Conservation (phyloP, 1,139 yeast species). For the Torulaspora globosa region DNA sequence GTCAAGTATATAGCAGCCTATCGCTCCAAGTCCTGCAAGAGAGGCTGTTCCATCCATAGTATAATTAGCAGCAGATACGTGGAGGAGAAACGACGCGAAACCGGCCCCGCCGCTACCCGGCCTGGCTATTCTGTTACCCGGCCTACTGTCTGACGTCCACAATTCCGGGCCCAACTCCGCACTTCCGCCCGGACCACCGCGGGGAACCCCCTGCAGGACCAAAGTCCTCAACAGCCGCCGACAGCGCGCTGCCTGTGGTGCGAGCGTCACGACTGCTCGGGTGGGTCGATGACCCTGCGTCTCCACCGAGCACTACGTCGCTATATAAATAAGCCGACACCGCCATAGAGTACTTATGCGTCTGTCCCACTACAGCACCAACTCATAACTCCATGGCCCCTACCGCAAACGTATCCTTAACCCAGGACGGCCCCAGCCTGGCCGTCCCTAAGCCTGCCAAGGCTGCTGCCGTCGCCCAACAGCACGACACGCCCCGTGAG, state of each 20-base stretch:
- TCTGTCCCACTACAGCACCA: background rate
- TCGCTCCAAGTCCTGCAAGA: background rate
- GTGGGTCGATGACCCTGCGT: background rate
- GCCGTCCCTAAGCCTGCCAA: background rate
- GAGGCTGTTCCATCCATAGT: background rate
- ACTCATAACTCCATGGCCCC: background rate
- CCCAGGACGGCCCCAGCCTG: background rate
- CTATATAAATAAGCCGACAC: background rate
- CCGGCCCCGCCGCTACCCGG: background rate
- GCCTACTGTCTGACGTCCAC: background rate
- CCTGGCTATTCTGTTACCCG: no score
- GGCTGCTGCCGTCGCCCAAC: constrained; percentile 6
- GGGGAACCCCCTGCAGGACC: background rate
- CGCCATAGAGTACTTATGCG: no score
- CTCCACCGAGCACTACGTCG: background rate
- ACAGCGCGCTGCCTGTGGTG: background rate
- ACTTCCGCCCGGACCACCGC: background rate
- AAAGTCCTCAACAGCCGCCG: background rate
- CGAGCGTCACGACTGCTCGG: background rate
- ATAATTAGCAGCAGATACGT: constrained; percentile 2
- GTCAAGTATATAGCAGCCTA: no score
- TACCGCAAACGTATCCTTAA: background rate
- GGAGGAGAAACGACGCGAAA: constrained; percentile 3
- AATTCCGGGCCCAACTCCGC: background rate
- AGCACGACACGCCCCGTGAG: constrained; percentile 16